These are phyloP conservation scores for Pyrenochaeta sp. DNA, from an alignment of 2,329 filamentous ascomycete genomes.

Conservation along the genomic window DNA sequence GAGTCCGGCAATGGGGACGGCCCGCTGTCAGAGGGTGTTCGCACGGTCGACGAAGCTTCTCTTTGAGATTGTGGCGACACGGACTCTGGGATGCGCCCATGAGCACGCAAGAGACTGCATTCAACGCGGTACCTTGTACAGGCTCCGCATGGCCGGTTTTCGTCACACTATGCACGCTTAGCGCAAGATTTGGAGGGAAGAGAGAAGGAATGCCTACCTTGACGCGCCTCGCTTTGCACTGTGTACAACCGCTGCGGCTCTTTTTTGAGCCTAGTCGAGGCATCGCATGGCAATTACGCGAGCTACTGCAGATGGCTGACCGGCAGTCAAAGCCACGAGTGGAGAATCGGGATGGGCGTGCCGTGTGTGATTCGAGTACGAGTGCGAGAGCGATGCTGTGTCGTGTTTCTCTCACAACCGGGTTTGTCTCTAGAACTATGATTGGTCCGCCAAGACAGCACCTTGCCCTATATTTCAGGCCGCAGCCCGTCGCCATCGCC, in stretches of 20 bases:
- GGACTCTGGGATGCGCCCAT: conserved; percentile 1
- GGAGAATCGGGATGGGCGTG: background rate
- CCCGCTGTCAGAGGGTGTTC: conserved; percentile 2
- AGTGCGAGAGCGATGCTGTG: background rate
- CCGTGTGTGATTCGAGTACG: background rate
- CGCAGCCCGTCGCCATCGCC: no score
- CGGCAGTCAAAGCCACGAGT: background rate
- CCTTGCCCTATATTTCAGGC: no score
- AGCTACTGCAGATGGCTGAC: background rate
- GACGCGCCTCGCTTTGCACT: background rate
- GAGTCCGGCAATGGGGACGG: conserved; percentile 11
- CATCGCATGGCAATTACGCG: background rate
- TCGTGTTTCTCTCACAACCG: background rate
- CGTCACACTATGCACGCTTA: conserved; percentile 36
- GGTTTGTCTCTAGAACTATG: no score
- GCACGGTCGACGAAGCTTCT: background rate
- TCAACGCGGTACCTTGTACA: conserved; percentile 38
- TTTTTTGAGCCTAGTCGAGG: background rate
- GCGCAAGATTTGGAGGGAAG: background rate
- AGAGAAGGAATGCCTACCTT: background rate
- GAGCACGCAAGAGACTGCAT: conserved; percentile 34
- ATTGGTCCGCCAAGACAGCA: no score
- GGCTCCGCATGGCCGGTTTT: conserved; percentile 37
- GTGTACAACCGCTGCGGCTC: background rate
- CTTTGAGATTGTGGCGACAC: conserved; percentile 1